Evolutionary conservation across 306 rosid species (phyloP), one percentile per base, ranked within the genome.

Genomic region (Vigna mungo): DNA sequence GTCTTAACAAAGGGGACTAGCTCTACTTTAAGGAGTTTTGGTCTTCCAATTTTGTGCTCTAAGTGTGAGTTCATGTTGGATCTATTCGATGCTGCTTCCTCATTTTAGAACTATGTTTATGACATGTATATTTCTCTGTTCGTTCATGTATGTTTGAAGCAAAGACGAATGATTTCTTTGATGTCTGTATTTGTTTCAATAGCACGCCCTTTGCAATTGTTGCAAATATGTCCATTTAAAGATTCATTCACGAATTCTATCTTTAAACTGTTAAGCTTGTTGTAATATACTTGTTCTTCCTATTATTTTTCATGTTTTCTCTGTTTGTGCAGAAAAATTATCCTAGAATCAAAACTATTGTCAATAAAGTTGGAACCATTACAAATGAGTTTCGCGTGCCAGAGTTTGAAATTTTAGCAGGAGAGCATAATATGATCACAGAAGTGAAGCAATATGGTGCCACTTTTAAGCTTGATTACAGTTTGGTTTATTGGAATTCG

Each of bases 391-490:
- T 92, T 72, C 97, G 97, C 15, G 97, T 95, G 76, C 98, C 98
- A 18, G 86, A 87, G 77, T 92, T 90, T 61, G 97, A 95, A 90
- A 54, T 92, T 85, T 83, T 92, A 84, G 96, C 90, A 0, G 97
- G 98, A 64, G 96, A 90, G 64, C 72, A 82, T 79, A 85, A 85
- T 82, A 89, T 88, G 96, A 78, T 88, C 63, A 95, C 98, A 71
- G 97, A 90, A 86, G 97, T 95, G 85, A 95, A 95, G 88, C 98
- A 95, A 81, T 92, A 95, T 76, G 93, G 97, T 11, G 93, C 96
- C 32, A 89, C 88, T 74, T 95, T 92, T 77, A 89, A 82, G 96
- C 96, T 95, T 73, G 98, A 95, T 82, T 95, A 90, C 78, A 75
- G 98, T 63, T 85, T 89, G 86, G 98, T 95, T 72, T 95, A 92